These are phyloP conservation scores for Phytophthora capsici DNA, from an alignment of 352 stramenopile genomes.

Conservation along the genomic window DNA sequence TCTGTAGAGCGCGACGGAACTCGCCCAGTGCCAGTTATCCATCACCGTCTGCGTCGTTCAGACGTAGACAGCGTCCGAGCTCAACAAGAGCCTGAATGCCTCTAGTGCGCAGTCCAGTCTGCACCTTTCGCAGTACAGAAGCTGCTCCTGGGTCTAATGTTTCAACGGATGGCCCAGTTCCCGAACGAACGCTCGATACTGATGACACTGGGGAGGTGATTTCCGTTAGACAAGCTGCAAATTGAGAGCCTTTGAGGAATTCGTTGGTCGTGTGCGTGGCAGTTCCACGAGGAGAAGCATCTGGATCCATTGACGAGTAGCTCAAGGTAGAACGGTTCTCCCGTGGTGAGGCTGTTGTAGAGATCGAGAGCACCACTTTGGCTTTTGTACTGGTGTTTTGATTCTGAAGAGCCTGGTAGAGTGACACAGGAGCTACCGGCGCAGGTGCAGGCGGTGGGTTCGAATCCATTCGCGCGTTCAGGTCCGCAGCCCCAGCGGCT, in stretches of 20 bases:
- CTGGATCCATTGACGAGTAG: slow-evolving; percentile 20
- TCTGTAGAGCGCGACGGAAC: slow-evolving; percentile 76
- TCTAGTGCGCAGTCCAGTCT: slow-evolving; percentile 49
- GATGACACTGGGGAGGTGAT: slow-evolving; percentile 36
- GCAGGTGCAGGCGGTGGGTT: slow-evolving; percentile 10
- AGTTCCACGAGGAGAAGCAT: slow-evolving; percentile 45
- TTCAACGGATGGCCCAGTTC: slow-evolving; percentile 11
- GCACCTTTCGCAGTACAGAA: slow-evolving; percentile 62
- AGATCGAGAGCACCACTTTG: slow-evolving; percentile 43
- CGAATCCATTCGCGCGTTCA: slow-evolving; percentile 12
- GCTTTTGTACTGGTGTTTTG: slow-evolving; percentile 31
- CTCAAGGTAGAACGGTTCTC: slow-evolving; percentile 17
- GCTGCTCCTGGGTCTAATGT: slow-evolving; percentile 59
- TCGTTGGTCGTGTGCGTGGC: slow-evolving; percentile 52
- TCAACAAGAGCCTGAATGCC: slow-evolving; percentile 71
- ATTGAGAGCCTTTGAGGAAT: slow-evolving; percentile 75
- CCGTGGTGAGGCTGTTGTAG: slow-evolving; percentile 28
- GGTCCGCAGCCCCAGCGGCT: slow-evolving; percentile 13
- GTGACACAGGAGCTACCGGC: slow-evolving; percentile 39
- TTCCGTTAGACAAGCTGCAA: slow-evolving; percentile 67
- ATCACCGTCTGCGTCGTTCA: slow-evolving; percentile 76
- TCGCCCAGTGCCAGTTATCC: slow-evolving; percentile 70
- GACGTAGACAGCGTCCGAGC: slow-evolving; percentile 69
- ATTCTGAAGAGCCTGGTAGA: slow-evolving; percentile 61
- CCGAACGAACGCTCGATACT: slow-evolving; percentile 19